These are phyloP conservation scores for Cytospora mali DNA, from an alignment of 2,329 filamentous ascomycete genomes.

Conservation along the genomic window DNA sequence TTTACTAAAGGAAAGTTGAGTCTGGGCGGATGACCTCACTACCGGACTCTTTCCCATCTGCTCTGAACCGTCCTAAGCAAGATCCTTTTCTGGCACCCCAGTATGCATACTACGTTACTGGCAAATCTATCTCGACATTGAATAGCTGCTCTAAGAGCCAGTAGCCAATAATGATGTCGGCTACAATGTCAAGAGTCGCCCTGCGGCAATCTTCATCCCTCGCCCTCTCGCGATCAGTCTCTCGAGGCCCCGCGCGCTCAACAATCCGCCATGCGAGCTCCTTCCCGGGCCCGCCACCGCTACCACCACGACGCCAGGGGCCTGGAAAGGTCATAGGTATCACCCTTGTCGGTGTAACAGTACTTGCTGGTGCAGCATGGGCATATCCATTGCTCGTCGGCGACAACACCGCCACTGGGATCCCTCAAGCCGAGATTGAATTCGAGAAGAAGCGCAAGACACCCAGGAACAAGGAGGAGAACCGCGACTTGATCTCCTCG, in stretches of 20 bases:
- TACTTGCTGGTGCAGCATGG: slow-evolving; percentile 11
- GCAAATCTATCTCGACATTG: neutral
- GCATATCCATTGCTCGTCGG: slow-evolving; percentile 27
- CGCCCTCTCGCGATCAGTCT: slow-evolving; percentile 6
- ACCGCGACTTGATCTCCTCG: slow-evolving; percentile 75
- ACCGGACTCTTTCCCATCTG: no score
- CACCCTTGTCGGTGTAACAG: slow-evolving; percentile 9
- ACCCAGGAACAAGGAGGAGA: slow-evolving; percentile 67
- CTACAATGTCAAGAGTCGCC: slow-evolving; percentile 16
- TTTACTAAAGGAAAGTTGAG: slow-evolving; percentile 22
- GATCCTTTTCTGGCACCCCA: neutral
- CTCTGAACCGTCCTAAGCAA: neutral
- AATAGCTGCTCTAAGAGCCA: slow-evolving; percentile 1
- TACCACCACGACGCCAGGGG: slow-evolving; percentile 8
- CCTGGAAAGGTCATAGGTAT: slow-evolving; percentile 11
- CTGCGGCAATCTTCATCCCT: slow-evolving; percentile 15
- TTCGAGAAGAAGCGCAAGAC: slow-evolving; percentile 68
- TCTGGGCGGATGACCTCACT: slow-evolving; percentile 25
- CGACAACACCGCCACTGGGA: slow-evolving; percentile 26
- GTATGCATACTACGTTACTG: slow-evolving; percentile 5
- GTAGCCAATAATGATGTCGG: slow-evolving; percentile 17
- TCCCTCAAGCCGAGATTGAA: slow-evolving; percentile 56
- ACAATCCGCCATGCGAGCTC: slow-evolving; percentile 21
- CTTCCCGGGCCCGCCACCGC: slow-evolving; percentile 10
- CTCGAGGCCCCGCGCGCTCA: slow-evolving; percentile 9